A percentile compares a stretch with the other conserved stretches of the same genome.
Conservation (phyloP, 371 early-diverging fungal genomes). For the Nematocida sp. region DNA sequence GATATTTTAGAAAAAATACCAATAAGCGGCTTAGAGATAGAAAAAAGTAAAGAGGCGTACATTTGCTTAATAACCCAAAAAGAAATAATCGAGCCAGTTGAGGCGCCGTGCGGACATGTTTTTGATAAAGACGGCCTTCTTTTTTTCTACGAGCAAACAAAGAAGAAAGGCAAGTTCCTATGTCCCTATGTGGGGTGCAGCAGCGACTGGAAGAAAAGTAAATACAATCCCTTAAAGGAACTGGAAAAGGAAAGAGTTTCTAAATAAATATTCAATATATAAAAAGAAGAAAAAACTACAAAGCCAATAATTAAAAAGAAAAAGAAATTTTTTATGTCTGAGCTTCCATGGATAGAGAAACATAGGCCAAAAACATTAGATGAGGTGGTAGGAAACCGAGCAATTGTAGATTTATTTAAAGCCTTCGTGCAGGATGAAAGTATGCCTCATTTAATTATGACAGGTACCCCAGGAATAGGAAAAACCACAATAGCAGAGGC, state of each 20-base stretch:
- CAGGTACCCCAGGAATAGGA: slow-evolving; percentile 94
- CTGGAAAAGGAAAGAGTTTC: background rate
- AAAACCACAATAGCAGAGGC: slow-evolving; percentile 92
- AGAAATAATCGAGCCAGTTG: slow-evolving; percentile 54
- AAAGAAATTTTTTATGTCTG: background rate
- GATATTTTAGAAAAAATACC: slow-evolving; percentile 6
- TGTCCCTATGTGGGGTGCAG: slow-evolving; percentile 48
- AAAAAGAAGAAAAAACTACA: background rate
- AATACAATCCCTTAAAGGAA: slow-evolving; percentile 35
- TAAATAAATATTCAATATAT: background rate
- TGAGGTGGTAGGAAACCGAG: slow-evolving; percentile 89
- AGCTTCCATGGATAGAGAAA: slow-evolving; percentile 75
- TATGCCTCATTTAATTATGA: slow-evolving; percentile 88
- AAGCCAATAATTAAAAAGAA: background rate
- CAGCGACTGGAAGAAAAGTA: slow-evolving; percentile 9
- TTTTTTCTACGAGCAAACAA: background rate
- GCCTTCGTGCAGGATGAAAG: slow-evolving; percentile 80
- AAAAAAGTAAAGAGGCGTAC: slow-evolving; percentile 14
- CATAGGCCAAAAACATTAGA: slow-evolving; percentile 78
- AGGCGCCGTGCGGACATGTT: slow-evolving; percentile 64
- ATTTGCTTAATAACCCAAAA: slow-evolving; percentile 63
- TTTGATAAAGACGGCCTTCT: slow-evolving; percentile 59
- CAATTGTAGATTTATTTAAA: slow-evolving; percentile 77
- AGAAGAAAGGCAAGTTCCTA: background rate
- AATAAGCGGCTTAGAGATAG: slow-evolving; percentile 10